These are phyloP conservation scores for Aphanomyces astaci DNA, from an alignment of 352 stramenopile species.

Conservation along the genomic window DNA sequence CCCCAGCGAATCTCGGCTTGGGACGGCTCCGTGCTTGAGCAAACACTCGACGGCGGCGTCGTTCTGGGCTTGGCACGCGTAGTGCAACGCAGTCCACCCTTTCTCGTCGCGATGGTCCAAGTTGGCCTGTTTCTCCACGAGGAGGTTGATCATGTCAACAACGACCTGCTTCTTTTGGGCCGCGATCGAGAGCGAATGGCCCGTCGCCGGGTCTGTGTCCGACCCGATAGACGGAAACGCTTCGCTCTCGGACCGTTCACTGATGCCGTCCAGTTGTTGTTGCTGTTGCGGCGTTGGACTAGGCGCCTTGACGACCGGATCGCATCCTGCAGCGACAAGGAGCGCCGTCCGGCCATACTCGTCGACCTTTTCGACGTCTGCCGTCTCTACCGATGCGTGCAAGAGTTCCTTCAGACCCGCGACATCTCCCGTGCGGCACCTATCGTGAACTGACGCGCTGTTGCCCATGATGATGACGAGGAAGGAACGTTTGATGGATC, in stretches of 20 bases:
- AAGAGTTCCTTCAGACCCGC: slow-evolving; percentile 47
- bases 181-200: background rate
- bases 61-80: slow-evolving; percentile 74
- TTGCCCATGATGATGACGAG: slow-evolving; percentile 66
- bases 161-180: slow-evolving; percentile 43
- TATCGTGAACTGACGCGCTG: slow-evolving; percentile 69
- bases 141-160: slow-evolving; percentile 63
- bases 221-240: slow-evolving; percentile 32
- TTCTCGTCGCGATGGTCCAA: slow-evolving; percentile 78
- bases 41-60: slow-evolving; percentile 64
- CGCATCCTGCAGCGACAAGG: slow-evolving; percentile 47
- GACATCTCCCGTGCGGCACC: slow-evolving; percentile 69
- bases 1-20: slow-evolving; percentile 62
- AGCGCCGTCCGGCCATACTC: slow-evolving; percentile 69
- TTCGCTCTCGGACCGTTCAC: background rate
- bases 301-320: slow-evolving; percentile 30
- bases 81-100: slow-evolving; percentile 71
- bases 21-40: slow-evolving; percentile 53
- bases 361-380: slow-evolving; percentile 63
- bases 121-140: slow-evolving; percentile 64
- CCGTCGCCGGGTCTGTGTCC: background rate
- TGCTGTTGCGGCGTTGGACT: slow-evolving; percentile 35
- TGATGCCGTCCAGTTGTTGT: slow-evolving; percentile 32
- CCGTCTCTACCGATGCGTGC: slow-evolving; percentile 38
- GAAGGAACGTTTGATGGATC: background rate